phyloP scores from a whole-genome alignment of 768 basidiomycete species.

The Phanerochaete carnosa region DNA sequence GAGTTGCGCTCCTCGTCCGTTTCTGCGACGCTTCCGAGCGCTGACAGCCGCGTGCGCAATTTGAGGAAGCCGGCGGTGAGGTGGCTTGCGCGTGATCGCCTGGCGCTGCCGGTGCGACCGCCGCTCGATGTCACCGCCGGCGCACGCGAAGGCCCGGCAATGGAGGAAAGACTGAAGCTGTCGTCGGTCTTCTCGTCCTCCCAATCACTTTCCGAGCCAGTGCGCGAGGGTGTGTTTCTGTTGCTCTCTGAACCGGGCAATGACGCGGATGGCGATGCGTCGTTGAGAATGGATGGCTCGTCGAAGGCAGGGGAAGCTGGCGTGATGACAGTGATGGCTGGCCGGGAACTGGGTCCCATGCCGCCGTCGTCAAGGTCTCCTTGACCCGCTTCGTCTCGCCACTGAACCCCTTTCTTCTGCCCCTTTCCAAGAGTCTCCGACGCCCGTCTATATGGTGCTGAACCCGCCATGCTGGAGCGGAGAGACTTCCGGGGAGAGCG shows the following conservation, averaged over 20 bases:
- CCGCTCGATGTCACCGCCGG: constrained; percentile 2
- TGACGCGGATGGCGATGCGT: constrained; percentile 21
- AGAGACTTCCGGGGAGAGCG: constrained; percentile 68
- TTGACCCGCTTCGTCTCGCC: constrained; percentile 84
- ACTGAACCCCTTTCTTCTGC: constrained; percentile 75
- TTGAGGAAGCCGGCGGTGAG: constrained; percentile 69
- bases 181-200: constrained; percentile 87
- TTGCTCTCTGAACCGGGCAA: constrained; percentile 21
- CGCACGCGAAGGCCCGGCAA: constrained; percentile 25
- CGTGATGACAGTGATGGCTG: constrained; percentile 16
- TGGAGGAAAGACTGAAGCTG: constrained; percentile 57
- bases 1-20: constrained; percentile 54
- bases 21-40: constrained; percentile 66
- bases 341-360: constrained; percentile 13
- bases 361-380: constrained; percentile 72
- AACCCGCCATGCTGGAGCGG: constrained; percentile 52
- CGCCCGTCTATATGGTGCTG: constrained; percentile 58
- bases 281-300: background rate
- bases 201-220: constrained; percentile 82
- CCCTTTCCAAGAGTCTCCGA: constrained; percentile 48
- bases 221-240: constrained; percentile 23
- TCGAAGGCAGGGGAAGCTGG: constrained; percentile 7
- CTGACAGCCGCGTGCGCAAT: constrained; percentile 40
- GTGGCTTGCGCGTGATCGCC: constrained; percentile 60
- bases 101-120: constrained; percentile 20